Evolutionary conservation across 75 land plant genomes (phyloP), one percentile per base, ranked within the genome.

Genomic region (Cryptomeria japonica): DNA sequence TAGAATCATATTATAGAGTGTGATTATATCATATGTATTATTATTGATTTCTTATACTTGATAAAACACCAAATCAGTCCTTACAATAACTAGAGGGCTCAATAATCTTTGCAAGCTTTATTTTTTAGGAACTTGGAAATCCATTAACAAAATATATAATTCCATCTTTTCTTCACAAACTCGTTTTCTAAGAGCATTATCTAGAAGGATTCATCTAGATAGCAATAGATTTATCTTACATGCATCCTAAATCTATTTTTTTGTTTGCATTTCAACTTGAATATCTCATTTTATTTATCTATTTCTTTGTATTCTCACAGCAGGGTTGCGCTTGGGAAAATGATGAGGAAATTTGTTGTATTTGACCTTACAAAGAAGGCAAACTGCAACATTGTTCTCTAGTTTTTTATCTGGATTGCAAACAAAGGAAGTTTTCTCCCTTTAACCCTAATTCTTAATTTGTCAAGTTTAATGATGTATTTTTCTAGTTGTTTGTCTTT

Each of bases 371-470:
- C 39, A 90, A 64, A 31, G 92, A 91, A 88, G 89, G 91, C 84
- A 93, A 92, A 89, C 87, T 95, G 85, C 93, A 95, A 89, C 87
- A 94, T 12, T 94, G 91, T 86, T 89, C 90, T 10, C 90, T 95
- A 47, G 75, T 94, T 39, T n/a, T 93, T 92, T 22, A 44, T 95
- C 61, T 95, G 96, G 96, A 91, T 95, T 79, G 90, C 96, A 9
- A 95, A 95, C 88, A 95, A 95, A 83, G 95, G 92, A 68, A 42
- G 37, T 34, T 32, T 64, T 12, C 82, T 76, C 37, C 34, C 0
- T 28, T 73, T 42, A 15, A 37, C 37, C 10, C 19, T 32, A 39
- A 22, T 31, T 86, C 18, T 51, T 25, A 41, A 36, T 68, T 70
- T 51, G 25, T 7, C 7, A 38, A 38, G 44, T 84, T 51, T 3